Conservation (phyloP, 2,329 filamentous ascomycete genomes). For the Nigrospora oryzae region DNA sequence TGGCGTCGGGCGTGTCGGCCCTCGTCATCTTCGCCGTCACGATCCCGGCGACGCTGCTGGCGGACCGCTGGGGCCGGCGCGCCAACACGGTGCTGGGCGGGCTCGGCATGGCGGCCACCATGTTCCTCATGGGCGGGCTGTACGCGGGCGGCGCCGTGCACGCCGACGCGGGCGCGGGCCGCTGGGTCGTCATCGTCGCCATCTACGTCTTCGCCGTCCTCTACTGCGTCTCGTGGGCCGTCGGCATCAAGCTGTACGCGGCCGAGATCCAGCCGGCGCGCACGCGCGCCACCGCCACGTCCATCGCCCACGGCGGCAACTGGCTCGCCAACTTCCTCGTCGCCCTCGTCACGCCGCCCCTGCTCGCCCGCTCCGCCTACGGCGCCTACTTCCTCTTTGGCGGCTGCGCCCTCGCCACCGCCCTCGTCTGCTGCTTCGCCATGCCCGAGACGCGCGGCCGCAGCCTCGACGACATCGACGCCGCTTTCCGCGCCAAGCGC, state of each 20-base stretch:
- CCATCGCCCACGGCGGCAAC: constrained; percentile 44
- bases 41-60: constrained; percentile 37
- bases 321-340: constrained; percentile 39
- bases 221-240: constrained; percentile 41
- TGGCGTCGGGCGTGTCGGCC: constrained; percentile 49
- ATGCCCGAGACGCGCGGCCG: constrained; percentile 35
- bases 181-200: constrained; percentile 41
- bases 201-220: constrained; percentile 42
- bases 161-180: constrained; percentile 23
- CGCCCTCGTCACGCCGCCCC: constrained; percentile 32
- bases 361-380: constrained; percentile 27
- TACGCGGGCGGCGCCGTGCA: constrained; percentile 36
- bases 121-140: constrained; percentile 42
- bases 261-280: constrained; percentile 47
- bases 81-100: constrained; percentile 45
- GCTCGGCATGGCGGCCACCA: constrained; percentile 34
- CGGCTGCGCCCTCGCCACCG: constrained; percentile 25
- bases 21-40: constrained; percentile 46
- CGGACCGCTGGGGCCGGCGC: constrained; percentile 47
- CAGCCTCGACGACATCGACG: constrained; percentile 30
- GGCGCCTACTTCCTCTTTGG: constrained; percentile 38
- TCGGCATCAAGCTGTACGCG: constrained; percentile 44
- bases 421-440: constrained; percentile 23
- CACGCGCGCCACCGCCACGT: constrained; percentile 45
- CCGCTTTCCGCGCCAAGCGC: constrained; percentile 6